Evolutionary conservation across 2,329 filamentous ascomycete species (phyloP).

Genomic region (Coniochaeta sp.): DNA sequence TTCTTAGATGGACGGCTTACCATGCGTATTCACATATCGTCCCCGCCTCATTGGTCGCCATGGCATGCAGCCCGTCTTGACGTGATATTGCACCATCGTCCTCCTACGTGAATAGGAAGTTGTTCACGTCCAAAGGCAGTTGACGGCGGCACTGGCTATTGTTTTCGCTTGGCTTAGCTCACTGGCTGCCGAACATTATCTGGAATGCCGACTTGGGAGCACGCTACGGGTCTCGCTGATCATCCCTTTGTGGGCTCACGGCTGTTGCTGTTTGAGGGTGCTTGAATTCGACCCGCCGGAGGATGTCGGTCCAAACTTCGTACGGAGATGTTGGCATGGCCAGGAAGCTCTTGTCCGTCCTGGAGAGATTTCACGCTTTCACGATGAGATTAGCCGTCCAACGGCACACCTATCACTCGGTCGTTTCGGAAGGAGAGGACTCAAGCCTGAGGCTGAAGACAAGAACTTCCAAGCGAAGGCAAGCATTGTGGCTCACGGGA

Average conservation of each 20-base stretch:
- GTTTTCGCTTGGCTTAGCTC: neutral
- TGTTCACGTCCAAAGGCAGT: neutral
- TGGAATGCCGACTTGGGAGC: neutral
- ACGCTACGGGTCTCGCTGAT: neutral
- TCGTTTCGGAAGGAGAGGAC: neutral
- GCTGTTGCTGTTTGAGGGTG: neutral
- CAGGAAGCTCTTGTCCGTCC: no score
- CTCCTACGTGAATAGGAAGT: neutral
- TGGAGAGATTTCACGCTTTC: no score
- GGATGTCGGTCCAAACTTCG: no score
- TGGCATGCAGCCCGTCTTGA: neutral
- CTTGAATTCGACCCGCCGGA: no score
- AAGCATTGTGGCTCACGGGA: neutral
- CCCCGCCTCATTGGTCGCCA: neutral
- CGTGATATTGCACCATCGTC: conserved; percentile 4
- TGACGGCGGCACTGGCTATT: neutral
- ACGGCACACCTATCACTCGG: neutral
- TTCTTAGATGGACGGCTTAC: neutral
- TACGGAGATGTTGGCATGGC: no score
- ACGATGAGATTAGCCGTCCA: no score
- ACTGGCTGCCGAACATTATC: neutral
- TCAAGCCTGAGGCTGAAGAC: neutral
- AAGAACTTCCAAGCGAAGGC: neutral
- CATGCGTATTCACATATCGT: neutral
- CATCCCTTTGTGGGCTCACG: neutral